A percentile compares a stretch with the other conserved stretches of the same genome.
These are phyloP conservation scores for Botrytis galanthina DNA, from an alignment of 2,329 filamentous ascomycete genomes.

Conservation along the genomic window DNA sequence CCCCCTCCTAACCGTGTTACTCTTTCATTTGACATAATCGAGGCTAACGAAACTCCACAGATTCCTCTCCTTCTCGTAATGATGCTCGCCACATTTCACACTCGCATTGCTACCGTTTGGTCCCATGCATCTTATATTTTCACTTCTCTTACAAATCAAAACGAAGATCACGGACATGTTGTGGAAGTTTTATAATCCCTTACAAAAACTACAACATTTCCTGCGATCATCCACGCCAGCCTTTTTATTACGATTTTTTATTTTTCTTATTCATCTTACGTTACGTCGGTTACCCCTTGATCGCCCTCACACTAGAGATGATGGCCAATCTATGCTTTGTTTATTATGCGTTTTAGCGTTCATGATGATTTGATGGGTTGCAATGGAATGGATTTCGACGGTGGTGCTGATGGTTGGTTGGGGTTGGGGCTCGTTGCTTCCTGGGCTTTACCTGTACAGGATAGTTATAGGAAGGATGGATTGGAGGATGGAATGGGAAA, in stretches of 20 bases:
- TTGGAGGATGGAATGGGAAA: background rate
- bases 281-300: background rate
- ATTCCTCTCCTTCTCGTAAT: conserved; percentile 51
- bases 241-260: background rate
- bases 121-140: conserved; percentile 27
- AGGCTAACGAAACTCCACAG: conserved; percentile 36
- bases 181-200: conserved; percentile 33
- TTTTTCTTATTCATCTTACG: background rate
- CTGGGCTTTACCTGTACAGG: conserved; percentile 5
- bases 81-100: conserved; percentile 51
- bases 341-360: conserved; percentile 14
- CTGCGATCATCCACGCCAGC: background rate
- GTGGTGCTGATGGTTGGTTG: background rate
- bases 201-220: background rate
- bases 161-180: conserved; percentile 26
- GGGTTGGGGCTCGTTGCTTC: conserved; percentile 13
- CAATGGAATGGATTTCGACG: conserved; percentile 4
- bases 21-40: background rate
- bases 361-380: conserved; percentile 2
- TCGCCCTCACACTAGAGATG: background rate
- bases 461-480: background rate
- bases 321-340: background rate
- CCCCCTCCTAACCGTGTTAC: too few relatives aligned
- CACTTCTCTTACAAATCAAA: conserved; percentile 26
- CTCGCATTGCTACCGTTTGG: conserved; percentile 49